Base-by-base conservation (phyloP, 768 basidiomycete genomes). In the Russula olivacea region DNA sequence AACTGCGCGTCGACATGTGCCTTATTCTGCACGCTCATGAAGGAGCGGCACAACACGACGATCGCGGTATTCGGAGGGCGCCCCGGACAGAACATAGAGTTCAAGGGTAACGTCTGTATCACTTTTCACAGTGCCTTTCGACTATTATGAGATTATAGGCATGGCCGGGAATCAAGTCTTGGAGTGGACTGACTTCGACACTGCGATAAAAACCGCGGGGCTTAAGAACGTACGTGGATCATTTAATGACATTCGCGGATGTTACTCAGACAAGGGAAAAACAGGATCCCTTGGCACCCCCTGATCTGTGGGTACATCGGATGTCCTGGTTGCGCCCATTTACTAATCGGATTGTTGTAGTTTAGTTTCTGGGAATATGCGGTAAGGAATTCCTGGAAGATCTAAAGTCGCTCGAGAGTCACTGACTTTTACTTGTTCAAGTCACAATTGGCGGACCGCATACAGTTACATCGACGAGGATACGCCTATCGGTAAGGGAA, bases 1-100 rank as follows among this genome's bases (percentile, higher is more conserved):
- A 68, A 61, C 14, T 85, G 83, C 58, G 82, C 82, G 12, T 83
- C 81, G 5, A 84, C 83, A 3, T 84, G 83, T 60, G 79, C 83
- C 2, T 76, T 81, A 75, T 84, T 84, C 69, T 78, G 75, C 55
- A 83, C 83, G 1, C 61, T 83, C 43, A 83, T 85, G 82, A 72
- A 74, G 23, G 83, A 85, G 66, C 70, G 74, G 12, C 80, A 83
- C 66, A 68, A 74, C 6, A 79, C 77, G 4, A 80, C 77, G 62
- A 78, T 80, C 45, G 81, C 79, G 6, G 71, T 82, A 4, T 83
- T 83, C 58, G 82, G 83, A 25, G 81, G 82, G 15, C 80, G 79
- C 68, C 80, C 82, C 8, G 75, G 76, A 4, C 74, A 78, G 66
- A 62, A 69, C 32, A 72, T 83, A 55, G 73, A 84, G 68, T 83